These are phyloP conservation scores for Chlorella sorokiniana DNA, from an alignment of 139 green algal genomes.

Conservation along the genomic window DNA sequence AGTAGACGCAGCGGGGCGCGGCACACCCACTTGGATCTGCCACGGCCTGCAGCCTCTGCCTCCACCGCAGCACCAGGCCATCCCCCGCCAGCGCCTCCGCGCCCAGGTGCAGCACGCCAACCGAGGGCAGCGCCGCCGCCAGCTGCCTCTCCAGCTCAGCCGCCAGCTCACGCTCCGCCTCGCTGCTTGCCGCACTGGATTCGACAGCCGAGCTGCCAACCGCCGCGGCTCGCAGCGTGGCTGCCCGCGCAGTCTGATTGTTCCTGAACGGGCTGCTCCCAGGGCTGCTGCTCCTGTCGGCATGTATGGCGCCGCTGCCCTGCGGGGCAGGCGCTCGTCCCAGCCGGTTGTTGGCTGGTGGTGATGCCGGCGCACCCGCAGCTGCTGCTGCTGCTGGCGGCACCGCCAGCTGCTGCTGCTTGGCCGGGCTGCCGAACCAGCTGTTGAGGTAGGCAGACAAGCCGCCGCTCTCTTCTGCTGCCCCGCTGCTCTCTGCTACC, in stretches of 20 bases:
- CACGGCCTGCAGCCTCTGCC: constrained; percentile 42
- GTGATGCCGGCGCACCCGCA: background rate
- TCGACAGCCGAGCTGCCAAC: background rate
- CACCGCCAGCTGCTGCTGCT: background rate
- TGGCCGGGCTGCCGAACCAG: constrained; percentile 23
- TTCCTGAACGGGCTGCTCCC: background rate
- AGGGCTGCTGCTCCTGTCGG: background rate
- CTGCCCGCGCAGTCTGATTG: background rate
- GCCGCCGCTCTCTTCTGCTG: background rate
- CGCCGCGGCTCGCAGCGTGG: background rate
- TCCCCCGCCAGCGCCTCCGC: background rate
- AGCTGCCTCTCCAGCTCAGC: constrained; percentile 27
- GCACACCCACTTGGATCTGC: constrained; percentile 46
- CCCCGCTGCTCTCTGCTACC: background rate
- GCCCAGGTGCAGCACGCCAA: constrained; percentile 54
- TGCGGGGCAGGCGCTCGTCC: background rate
- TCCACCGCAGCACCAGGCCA: constrained; percentile 46
- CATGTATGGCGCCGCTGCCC: background rate
- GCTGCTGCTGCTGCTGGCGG: background rate
- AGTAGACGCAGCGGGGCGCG: background rate
- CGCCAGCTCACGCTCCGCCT: background rate
- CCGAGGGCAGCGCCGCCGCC: background rate
- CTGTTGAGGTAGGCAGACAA: constrained; percentile 11
- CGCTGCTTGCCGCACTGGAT: background rate
- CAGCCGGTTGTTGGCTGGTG: no score